phyloP scores from a whole-genome alignment of 441 rosid species.

The Theobroma grandiflorum region DNA sequence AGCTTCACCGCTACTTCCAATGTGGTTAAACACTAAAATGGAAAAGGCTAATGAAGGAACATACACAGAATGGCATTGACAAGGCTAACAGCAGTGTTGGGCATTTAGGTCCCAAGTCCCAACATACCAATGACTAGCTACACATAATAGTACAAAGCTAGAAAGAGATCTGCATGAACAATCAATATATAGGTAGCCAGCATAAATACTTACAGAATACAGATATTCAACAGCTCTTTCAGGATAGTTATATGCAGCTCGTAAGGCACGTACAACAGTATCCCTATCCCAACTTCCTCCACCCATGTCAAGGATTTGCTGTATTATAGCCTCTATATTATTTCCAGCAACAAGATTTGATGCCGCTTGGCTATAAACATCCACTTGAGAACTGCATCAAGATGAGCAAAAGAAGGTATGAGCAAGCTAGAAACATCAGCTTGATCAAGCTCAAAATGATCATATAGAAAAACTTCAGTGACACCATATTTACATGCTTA shows the following conservation, averaged over 20 bases:
- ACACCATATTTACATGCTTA: too few relatives aligned
- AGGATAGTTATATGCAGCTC: conserved; percentile 73
- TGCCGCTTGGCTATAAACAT: conserved; percentile 73
- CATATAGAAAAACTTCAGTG: not conserved
- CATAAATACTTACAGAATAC: conserved; percentile 49
- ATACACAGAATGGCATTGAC: not conserved
- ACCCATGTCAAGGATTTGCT: conserved; percentile 74
- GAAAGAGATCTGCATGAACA: too few relatives aligned
- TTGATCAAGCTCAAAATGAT: not conserved
- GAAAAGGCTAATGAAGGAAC: conserved; percentile 9
- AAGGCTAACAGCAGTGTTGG: not conserved
- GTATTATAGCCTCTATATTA: conserved; percentile 55
- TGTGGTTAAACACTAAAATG: not conserved
- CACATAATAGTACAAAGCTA: too few relatives aligned
- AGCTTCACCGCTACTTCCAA: not conserved
- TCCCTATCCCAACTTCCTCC: conserved; percentile 80
- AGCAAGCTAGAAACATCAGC: not conserved
- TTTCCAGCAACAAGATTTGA: conserved; percentile 72
- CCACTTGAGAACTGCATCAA: conserved; percentile 43
- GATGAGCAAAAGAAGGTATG: not conserved
- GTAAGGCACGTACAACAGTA: conserved; percentile 65
- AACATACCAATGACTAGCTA: too few relatives aligned
- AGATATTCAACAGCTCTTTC: conserved; percentile 74
- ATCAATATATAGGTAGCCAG: not conserved
- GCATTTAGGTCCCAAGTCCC: too few relatives aligned